Evolutionary conservation across 2,329 filamentous ascomycete genomes (phyloP).

Genomic region (Chrysoporthe cubensis): DNA sequence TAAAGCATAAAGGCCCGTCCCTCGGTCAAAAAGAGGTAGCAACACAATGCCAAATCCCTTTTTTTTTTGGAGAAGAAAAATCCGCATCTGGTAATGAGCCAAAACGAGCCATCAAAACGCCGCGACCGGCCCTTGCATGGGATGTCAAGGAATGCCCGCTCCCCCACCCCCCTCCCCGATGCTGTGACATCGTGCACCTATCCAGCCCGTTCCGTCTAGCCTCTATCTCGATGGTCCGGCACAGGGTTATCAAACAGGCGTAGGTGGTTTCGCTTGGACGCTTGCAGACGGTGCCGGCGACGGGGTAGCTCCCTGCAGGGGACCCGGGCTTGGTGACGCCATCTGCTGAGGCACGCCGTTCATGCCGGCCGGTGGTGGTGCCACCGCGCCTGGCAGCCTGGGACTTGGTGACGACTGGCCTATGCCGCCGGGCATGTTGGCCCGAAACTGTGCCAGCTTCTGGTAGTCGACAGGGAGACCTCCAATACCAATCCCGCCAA

Average conservation of each 20-base stretch:
- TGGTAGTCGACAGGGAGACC: conserved; percentile 39
- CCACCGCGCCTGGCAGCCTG: conserved; percentile 19
- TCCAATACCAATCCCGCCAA: conserved; percentile 44
- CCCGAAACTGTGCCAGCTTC: conserved; percentile 41
- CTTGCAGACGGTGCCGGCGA: conserved; percentile 44
- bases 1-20: neutral
- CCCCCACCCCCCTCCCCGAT: neutral
- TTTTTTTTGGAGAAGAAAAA: neutral
- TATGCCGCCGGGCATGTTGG: conserved; percentile 42
- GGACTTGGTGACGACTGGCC: conserved; percentile 45
- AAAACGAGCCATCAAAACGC: conserved; percentile 6
- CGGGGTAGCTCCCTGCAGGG: conserved; percentile 31
- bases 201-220: neutral
- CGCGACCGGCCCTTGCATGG: neutral
- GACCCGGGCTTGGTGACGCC: conserved; percentile 31
- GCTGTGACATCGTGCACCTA: conserved; percentile 1
- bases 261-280: conserved; percentile 36
- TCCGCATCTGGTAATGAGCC: neutral
- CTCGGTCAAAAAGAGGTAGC: neutral
- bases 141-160: neutral
- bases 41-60: neutral
- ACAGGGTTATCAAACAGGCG: conserved; percentile 11
- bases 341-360: conserved; percentile 30
- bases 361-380: conserved; percentile 22
- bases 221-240: neutral